A percentile compares a stretch with the other conserved stretches of the same genome.
These are phyloP conservation scores for Phytophthora megakarya DNA, from an alignment of 352 stramenopile species.

Conservation along the genomic window DNA sequence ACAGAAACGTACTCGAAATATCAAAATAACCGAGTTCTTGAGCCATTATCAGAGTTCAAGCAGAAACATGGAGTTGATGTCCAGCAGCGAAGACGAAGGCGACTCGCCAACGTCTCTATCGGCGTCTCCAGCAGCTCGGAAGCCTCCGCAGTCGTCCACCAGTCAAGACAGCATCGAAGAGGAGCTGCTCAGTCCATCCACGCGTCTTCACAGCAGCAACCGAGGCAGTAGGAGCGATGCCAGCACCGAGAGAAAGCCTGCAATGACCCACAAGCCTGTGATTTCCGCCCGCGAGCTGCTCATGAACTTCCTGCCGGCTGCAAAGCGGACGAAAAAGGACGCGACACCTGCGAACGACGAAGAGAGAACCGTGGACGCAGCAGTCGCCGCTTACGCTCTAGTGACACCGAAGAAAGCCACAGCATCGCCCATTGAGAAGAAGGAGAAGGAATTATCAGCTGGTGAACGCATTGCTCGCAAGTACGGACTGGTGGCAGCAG, in stretches of 20 bases:
- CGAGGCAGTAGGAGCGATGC: background rate
- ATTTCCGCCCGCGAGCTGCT: conserved; percentile 69
- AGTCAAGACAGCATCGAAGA: conserved; percentile 29
- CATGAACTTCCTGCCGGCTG: conserved; percentile 48
- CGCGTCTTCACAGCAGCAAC: background rate
- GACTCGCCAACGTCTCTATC: conserved; percentile 7
- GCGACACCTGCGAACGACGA: conserved; percentile 9
- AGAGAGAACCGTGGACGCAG: conserved; percentile 3
- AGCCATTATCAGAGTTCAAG: conserved; percentile 1
- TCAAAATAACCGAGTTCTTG: conserved; percentile 8
- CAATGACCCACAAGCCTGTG: conserved; percentile 46
- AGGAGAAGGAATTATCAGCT: conserved; percentile 36
- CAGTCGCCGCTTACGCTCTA: conserved; percentile 23
- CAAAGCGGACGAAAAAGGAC: conserved; percentile 1
- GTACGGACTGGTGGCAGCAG: conserved; percentile 49
- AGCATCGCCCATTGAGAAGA: background rate
- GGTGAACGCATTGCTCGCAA: conserved; percentile 65
- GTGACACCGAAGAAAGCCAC: conserved; percentile 20
- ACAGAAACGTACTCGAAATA: background rate
- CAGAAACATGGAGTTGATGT: conserved; percentile 59
- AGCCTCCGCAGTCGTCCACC: background rate
- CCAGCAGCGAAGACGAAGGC: conserved; percentile 64
- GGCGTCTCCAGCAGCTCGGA: conserved; percentile 1
- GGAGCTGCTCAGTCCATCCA: conserved; percentile 16
- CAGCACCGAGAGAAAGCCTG: background rate